Base-by-base conservation (phyloP, 2,329 filamentous ascomycete genomes). In the Chrysosporium queenslandicum region DNA sequence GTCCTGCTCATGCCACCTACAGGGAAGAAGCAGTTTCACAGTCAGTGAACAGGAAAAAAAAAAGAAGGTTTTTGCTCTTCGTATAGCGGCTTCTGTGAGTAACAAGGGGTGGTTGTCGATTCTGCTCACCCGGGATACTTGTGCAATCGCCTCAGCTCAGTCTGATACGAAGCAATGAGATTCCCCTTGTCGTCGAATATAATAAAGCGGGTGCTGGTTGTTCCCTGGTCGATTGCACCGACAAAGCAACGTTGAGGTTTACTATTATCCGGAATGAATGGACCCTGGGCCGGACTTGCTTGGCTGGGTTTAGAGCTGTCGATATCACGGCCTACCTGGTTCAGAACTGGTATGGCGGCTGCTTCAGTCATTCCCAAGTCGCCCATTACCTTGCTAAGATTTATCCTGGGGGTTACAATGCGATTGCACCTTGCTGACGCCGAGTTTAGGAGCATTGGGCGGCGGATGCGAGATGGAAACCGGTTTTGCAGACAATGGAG, bases 191-290 rank as follows among this genome's bases (percentile, higher is more conserved):
- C 81, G 69, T 94, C 83, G 72, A 95, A 95, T 64, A 96, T 90
- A 60, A 95, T 79, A 70, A 95, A 95, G 34, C 89, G 80, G 30
- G 88, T 87, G 54, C 86, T 91, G 29, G 89, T 95, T 11, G 89
- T 95, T 54, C 89, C 89, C 64, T 94, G 87, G 65, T 95, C 89
- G 65, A 95, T 90, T 60, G 86, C 87, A 55, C 88, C 89, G 55
- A 94, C 83, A 63, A 87, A 94, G n/a, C 54, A 49, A 27, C 40
- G 48, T 29, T 36, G 29, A 25, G n/a, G 39, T 23, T 36, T 37
- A 27, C n/a, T 36, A 14, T n/a, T 3, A 20, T 51, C 39, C 7
- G 37, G 23, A 7, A 36, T 4, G 32, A 34, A 37, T 16, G 32
- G 18, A 14, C 25, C 14, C 14, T 5, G 39, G 20, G 7, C 16